A percentile compares a stretch with the other conserved stretches of the same genome.
phyloP scores from a whole-genome alignment of 768 basidiomycete species.

The Mycena rebaudengoi region DNA sequence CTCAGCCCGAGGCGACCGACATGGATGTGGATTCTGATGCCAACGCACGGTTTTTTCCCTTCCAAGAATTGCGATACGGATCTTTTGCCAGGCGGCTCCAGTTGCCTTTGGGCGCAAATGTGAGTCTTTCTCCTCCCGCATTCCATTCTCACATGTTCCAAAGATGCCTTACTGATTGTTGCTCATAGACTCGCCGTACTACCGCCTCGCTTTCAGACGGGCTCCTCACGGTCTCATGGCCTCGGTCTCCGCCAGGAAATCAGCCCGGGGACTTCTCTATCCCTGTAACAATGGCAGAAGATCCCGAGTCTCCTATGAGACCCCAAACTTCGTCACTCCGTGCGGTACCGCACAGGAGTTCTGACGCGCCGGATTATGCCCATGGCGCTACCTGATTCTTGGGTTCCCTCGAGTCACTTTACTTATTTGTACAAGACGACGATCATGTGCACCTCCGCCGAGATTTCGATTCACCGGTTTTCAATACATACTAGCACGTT shows the following conservation, averaged over 20 bases:
- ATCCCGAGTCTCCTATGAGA: conserved; percentile 2
- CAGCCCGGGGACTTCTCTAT: neutral
- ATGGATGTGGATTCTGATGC: conserved; percentile 23
- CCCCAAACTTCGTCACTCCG: conserved; percentile 25
- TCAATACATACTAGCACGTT: too few relatives aligned
- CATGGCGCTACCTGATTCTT: neutral
- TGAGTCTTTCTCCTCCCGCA: conserved; percentile 26
- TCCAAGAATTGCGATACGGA: conserved; percentile 54
- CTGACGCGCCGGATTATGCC: neutral
- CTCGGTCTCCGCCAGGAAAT: conserved; percentile 30
- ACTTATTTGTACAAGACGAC: neutral
- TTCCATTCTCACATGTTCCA: conserved; percentile 8
- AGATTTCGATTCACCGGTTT: neutral
- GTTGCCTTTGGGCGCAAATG: conserved; percentile 49
- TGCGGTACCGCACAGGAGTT: conserved; percentile 11
- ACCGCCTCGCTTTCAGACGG: conserved; percentile 47
- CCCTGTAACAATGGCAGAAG: neutral
- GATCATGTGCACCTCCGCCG: neutral
- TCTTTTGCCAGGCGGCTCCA: conserved; percentile 48
- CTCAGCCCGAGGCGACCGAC: neutral
- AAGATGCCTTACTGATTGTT: conserved; percentile 30
- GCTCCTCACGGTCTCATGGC: conserved; percentile 55
- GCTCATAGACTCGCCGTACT: conserved; percentile 45
- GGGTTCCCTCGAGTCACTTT: conserved; percentile 2
- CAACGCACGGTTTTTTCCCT: conserved; percentile 18